Evolutionary conservation across 805 yeast species (phyloP), one percentile per base, ranked within the genome.

Genomic region (Zygotorulaspora sp.): DNA sequence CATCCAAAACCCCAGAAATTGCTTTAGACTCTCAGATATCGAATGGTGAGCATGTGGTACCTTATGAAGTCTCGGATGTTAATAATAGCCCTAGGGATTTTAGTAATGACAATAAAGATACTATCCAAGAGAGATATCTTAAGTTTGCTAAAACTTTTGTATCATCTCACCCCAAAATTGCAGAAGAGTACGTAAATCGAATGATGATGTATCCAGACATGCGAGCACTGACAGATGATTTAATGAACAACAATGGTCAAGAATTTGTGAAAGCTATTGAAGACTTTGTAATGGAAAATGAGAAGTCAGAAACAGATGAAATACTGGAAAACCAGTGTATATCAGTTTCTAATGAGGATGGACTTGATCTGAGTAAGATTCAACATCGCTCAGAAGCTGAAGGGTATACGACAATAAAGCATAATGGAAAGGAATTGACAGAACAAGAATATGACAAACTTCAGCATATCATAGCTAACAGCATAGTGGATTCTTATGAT

Each of bases 181-280:
- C 64, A 2, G 47, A 58, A 31, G 63, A 57, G 33, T 58, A 56
- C 32, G 62, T 60, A 1, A 47, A 51, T 24, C 53, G 54, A 36
- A 49, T 58, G 48, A 47, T 57, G 52, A 49, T 51, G 45, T 66
- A 62, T 32, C 62, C 65, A 24, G 78, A 77, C 10, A 65, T 75
- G 40, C 61, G 72, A 46, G 67, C 80, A 3, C 74, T 88, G 29
- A 92, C 95, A 1, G 94, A 86, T 48, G 94, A 86, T 52, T 60
- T 88, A 18, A 68, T 86, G 49, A 76, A 75, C 48, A 49, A 46
- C 27, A 85, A 83, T 45, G 95, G 95, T n/a, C 72, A 74, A 45
- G 75, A 78, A 28, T 84, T 87, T 46, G 72, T 86, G 21, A 80
- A 80, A 46, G 80, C 85, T 72, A 80, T 88, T 76, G 94, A 86